phyloP scores from a whole-genome alignment of 2,329 filamentous ascomycete species.

The Talaromyces piceae region DNA sequence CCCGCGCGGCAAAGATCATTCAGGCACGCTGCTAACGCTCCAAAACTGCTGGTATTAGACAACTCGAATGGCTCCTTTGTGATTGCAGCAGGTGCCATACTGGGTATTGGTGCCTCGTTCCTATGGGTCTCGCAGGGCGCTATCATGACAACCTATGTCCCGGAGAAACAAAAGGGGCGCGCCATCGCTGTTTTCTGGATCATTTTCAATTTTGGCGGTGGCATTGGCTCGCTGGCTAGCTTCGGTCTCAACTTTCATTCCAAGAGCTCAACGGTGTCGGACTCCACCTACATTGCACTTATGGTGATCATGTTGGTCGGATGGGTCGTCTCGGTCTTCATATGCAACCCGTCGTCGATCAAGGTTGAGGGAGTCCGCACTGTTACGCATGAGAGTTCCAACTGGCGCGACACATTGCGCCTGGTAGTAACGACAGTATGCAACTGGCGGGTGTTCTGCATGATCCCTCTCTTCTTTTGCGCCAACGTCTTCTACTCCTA shows the following conservation, averaged over 20 bases:
- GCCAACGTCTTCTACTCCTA: constrained; percentile 50
- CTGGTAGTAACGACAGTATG: too few relatives aligned
- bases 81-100: constrained; percentile 36
- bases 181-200: constrained; percentile 32
- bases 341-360: constrained; percentile 43
- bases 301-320: constrained; percentile 45
- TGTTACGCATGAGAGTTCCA: constrained; percentile 34
- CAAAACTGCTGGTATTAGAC: constrained; percentile 1
- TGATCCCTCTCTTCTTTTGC: constrained; percentile 49
- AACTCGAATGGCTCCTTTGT: constrained; percentile 27
- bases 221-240: constrained; percentile 37
- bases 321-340: constrained; percentile 41
- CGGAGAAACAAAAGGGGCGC: constrained; percentile 33
- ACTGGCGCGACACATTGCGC: too few relatives aligned
- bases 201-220: constrained; percentile 42
- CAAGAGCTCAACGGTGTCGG: constrained; percentile 38
- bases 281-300: constrained; percentile 46
- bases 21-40: background rate
- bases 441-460: constrained; percentile 42
- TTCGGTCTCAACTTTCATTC: constrained; percentile 40
- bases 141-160: constrained; percentile 43
- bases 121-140: constrained; percentile 31
- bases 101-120: constrained; percentile 39
- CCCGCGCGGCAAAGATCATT: background rate
- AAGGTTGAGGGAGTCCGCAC: constrained; percentile 30